Percentiles rank a stretch among this genome's conserved stretches.
These are phyloP conservation scores for Diutina siamensis DNA, from an alignment of 1,139 yeast species.

Conservation along the genomic window DNA sequence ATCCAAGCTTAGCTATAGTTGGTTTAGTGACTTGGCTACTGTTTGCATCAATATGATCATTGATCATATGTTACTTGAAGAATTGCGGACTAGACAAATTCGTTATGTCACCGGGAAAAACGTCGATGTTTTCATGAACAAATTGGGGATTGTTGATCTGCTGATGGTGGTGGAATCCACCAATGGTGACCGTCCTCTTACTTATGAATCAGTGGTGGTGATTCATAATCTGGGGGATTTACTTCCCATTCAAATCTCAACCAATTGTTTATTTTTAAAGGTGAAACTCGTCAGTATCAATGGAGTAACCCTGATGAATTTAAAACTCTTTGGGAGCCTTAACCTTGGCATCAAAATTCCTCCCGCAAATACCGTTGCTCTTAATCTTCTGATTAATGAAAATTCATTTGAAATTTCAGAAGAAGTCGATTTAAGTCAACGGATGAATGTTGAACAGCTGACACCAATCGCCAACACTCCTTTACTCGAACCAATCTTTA, in stretches of 20 bases:
- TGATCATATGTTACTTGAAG: conserved; percentile 53
- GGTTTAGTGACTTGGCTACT: conserved; percentile 37
- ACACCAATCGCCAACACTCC: neutral
- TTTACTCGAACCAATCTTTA: conserved; percentile 19
- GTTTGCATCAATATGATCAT: conserved; percentile 48
- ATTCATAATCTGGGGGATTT: conserved; percentile 1
- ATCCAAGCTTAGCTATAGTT: conserved; percentile 21
- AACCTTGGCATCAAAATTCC: neutral
- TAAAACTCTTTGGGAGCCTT: neutral
- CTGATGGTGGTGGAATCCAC: neutral
- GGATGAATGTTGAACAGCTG: neutral
- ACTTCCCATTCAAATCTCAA: neutral
- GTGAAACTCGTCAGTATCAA: neutral
- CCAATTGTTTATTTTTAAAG: neutral
- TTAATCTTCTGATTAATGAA: neutral
- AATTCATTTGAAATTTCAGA: neutral
- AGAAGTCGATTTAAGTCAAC: neutral
- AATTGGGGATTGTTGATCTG: neutral
- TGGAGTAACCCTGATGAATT: conserved; percentile 2
- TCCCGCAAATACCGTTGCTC: neutral
- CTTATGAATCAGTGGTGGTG: conserved; percentile 3
- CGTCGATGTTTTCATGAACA: neutral
- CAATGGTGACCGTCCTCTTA: neutral
- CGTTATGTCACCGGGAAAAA: neutral
- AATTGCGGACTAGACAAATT: conserved; percentile 18